phyloP scores from a whole-genome alignment of 2,329 filamentous ascomycete genomes.

The Pleurostoma richardsiae region DNA sequence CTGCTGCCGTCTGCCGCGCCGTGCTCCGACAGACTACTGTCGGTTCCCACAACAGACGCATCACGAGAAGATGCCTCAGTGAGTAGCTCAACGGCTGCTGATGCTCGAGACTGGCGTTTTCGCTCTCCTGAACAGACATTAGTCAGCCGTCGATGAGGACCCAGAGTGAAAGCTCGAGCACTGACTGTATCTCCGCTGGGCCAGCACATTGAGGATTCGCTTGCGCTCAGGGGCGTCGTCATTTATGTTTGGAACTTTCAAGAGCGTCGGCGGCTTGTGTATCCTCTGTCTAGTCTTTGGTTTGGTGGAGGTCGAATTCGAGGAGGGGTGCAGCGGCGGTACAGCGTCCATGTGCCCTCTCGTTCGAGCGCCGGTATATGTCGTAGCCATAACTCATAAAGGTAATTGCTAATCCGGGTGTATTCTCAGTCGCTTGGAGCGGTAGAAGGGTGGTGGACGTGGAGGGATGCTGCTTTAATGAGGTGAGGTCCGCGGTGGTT shows the following conservation, averaged over 20 bases:
- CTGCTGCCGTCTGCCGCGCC: too few species aligned
- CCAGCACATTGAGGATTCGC: slow-evolving; percentile 46
- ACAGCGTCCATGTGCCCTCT: neutral
- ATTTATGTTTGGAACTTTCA: slow-evolving; percentile 41
- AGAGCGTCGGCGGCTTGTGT: slow-evolving; percentile 30
- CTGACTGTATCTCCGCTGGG: slow-evolving; percentile 48
- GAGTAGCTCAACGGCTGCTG: neutral
- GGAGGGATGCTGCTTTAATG: too few species aligned
- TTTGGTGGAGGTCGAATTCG: neutral
- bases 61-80: too few species aligned
- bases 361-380: neutral
- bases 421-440: neutral
- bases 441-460: neutral
- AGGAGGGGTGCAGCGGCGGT: neutral
- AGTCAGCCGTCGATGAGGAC: slow-evolving; percentile 5
- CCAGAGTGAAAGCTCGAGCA: neutral
- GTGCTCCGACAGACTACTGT: too few species aligned
- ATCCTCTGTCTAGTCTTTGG: slow-evolving; percentile 28
- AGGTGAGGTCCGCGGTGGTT: neutral
- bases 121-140: slow-evolving; percentile 17
- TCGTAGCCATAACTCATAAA: too few species aligned
- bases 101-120: slow-evolving; percentile 12
- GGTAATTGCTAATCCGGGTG: neutral
- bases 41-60: too few species aligned
- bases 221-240: slow-evolving; percentile 48